Base-by-base conservation (phyloP, 2,329 filamentous ascomycete genomes). In the Colletotrichum echinochloae region DNA sequence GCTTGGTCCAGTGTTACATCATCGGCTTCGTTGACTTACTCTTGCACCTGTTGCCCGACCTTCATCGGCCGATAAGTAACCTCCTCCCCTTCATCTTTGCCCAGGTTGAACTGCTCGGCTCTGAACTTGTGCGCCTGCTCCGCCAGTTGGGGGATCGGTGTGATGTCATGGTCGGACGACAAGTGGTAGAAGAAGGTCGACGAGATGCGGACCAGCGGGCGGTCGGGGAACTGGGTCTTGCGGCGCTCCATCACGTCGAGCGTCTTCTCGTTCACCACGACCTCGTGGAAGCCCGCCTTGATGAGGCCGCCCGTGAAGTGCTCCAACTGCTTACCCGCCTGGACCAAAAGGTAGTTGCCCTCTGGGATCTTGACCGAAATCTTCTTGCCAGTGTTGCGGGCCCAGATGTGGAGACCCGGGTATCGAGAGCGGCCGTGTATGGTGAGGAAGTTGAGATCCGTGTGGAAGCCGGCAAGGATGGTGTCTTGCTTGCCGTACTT, bases 391-490 rank as follows among this genome's bases (percentile, higher is more conserved):
- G 88, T 90, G 83, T 90, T 90, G 74, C 88, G 87, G 28, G 87
- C 88, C 88, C 88, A 90, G 75, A 90, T 86, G 80, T 90, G 85
- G 74, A 90, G 83, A 2, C 88, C 88, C 0, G 88, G 88, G 74
- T 89, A 90, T 70, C 88, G 86, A 37, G 86, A 89, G 73, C 88
- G 88, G 66, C 88, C 88, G 80, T 90, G 88, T 79, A 90, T 90
- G 73, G 88, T 90, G 62, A 90, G 83, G 77, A 90, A 90, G 83
- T 90, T 90, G 68, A 90, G 86, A 75, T 90, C 88, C 0, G 88
- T 90, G 78, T 90, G 88, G 81, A 90, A 90, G 48, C 88, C 88
- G 20, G 88, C 88, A 20, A 90, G 84, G 75, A 90, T 89, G 60
- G 87, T 90, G 80, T 89, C 84, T 60, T 82, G 80, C 3, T 77